phyloP scores from a whole-genome alignment of 208 protist genomes.

The Trypanosoma congolense region DNA sequence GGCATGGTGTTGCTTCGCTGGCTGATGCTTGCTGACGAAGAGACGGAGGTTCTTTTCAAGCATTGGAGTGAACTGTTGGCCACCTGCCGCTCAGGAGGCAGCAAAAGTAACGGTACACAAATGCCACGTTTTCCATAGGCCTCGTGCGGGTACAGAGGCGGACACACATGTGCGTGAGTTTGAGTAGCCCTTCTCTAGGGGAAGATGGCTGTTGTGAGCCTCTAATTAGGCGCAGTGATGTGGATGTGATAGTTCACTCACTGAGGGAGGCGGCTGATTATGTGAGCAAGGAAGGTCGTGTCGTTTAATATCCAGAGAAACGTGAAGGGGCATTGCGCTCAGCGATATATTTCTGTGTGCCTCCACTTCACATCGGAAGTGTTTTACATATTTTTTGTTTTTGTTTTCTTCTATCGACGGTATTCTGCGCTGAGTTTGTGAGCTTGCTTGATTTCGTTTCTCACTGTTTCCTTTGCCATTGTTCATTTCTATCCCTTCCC shows the following conservation, averaged over 20 bases:
- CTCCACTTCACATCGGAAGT: no score
- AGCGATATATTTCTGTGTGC: no score
- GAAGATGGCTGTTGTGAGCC: background rate
- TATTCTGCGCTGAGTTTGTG: no score
- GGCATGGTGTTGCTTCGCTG: conserved; percentile 56
- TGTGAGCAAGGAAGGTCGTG: background rate
- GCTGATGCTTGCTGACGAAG: conserved; percentile 60
- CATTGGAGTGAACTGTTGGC: conserved; percentile 21
- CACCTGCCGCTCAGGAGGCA: background rate
- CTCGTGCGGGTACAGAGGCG: conserved; percentile 41
- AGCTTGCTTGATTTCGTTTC: no score
- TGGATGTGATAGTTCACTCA: conserved; percentile 15
- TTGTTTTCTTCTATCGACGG: no score
- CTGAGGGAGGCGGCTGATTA: conserved; percentile 5
- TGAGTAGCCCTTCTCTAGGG: conserved; percentile 1
- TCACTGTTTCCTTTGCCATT: no score
- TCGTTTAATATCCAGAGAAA: conserved; percentile 1
- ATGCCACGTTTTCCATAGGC: no score
- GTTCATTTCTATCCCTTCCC: no score
- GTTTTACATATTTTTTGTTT: no score
- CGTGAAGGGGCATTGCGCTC: no score
- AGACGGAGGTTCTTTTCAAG: conserved; percentile 32
- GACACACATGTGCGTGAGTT: conserved; percentile 23
- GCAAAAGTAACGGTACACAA: no score
- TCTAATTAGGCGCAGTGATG: background rate